phyloP scores from a whole-genome alignment of 768 basidiomycete species.

The Crassisporium funariophilum region DNA sequence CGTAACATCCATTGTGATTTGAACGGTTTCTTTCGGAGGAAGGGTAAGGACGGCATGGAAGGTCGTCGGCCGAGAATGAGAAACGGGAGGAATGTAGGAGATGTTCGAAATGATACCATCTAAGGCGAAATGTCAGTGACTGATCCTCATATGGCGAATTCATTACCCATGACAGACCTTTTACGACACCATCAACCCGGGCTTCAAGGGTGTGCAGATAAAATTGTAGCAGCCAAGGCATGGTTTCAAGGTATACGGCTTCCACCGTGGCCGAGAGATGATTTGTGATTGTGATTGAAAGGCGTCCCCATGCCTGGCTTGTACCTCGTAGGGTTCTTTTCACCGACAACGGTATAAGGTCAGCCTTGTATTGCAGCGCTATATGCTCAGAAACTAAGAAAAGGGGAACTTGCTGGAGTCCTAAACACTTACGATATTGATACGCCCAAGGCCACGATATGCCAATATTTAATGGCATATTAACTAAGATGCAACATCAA shows the following conservation, averaged over 20 bases:
- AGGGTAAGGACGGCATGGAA: conserved; percentile 71
- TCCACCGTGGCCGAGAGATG: conserved; percentile 43
- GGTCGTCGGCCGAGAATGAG: conserved; percentile 75
- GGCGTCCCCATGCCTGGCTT: conserved; percentile 74
- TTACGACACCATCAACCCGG: conserved; percentile 44
- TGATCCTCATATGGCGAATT: not conserved
- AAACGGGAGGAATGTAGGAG: conserved; percentile 65
- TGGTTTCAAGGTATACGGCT: conserved; percentile 82
- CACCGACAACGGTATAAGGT: conserved; percentile 58
- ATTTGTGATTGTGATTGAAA: conserved; percentile 71
- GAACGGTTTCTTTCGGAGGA: conserved; percentile 66
- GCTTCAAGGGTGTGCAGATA: conserved; percentile 79
- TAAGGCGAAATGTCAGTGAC: conserved; percentile 25
- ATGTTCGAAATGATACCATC: conserved; percentile 67
- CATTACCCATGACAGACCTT: conserved; percentile 39
- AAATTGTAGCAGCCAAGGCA: conserved; percentile 91
- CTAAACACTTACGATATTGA: conserved; percentile 57
- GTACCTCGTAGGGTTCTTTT: conserved; percentile 73
- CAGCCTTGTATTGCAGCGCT: conserved; percentile 41
- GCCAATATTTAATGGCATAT: conserved; percentile 53
- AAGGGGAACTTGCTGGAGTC: not conserved
- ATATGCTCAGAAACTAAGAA: not conserved
- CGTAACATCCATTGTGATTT: conserved; percentile 70
- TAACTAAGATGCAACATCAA: conserved; percentile 28
- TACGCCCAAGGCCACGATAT: conserved; percentile 65